A percentile compares a stretch with the other conserved stretches of the same genome.
Evolutionary conservation across 116 monocot species (phyloP).

Genomic region (Iris pallida): DNA sequence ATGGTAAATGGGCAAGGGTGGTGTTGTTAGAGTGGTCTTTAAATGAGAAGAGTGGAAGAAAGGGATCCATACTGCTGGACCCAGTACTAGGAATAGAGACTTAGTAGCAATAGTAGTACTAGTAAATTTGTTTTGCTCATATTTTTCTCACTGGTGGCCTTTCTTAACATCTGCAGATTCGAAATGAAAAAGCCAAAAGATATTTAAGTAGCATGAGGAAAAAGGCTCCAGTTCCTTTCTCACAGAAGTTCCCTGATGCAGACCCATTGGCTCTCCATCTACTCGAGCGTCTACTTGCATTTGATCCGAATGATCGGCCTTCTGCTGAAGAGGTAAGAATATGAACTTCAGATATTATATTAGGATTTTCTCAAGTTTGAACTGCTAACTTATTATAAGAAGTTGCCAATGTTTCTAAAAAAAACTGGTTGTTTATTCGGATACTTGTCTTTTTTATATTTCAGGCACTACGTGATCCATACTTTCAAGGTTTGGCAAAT

Average conservation of each 20-base stretch:
- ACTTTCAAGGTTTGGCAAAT: constrained; percentile 40
- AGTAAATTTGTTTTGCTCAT: background rate
- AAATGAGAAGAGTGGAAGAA: too few relatives aligned
- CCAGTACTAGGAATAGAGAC: too few relatives aligned
- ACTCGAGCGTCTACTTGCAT: constrained; percentile 41
- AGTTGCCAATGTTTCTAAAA: too few relatives aligned
- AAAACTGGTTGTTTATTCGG: background rate
- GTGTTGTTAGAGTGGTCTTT: too few relatives aligned
- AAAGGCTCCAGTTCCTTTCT: constrained; percentile 36
- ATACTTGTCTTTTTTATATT: constrained; percentile 5
- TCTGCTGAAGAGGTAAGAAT: constrained; percentile 42
- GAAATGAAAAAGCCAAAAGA: constrained; percentile 53
- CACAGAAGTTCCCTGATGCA: constrained; percentile 39
- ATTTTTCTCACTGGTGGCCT: background rate
- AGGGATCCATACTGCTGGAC: too few relatives aligned
- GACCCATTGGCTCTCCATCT: constrained; percentile 39
- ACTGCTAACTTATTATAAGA: too few relatives aligned
- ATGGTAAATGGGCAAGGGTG: too few relatives aligned
- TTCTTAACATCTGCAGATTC: constrained; percentile 27
- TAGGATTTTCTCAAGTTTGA: too few relatives aligned
- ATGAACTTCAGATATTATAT: background rate
- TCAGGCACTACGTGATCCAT: constrained; percentile 42
- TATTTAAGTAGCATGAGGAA: constrained; percentile 43
- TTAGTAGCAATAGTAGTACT: too few relatives aligned
- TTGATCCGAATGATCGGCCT: constrained; percentile 57